These are phyloP conservation scores for Cylindrodendrum hubeiense DNA, from an alignment of 2,329 filamentous ascomycete genomes.

Conservation along the genomic window DNA sequence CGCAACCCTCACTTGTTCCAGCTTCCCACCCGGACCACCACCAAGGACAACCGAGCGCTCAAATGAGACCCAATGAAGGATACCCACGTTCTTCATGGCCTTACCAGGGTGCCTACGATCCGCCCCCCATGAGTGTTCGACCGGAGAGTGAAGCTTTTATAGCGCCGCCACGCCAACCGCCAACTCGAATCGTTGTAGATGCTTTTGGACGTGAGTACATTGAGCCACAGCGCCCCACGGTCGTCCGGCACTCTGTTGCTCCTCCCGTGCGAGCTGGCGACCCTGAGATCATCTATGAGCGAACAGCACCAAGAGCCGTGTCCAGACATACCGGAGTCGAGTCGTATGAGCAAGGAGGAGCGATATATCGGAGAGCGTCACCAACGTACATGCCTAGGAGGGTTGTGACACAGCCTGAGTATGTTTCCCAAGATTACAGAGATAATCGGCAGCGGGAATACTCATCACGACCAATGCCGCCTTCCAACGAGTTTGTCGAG, in stretches of 20 bases:
- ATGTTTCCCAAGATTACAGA: slow-evolving; percentile 63
- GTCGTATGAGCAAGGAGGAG: slow-evolving; percentile 62
- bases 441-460: slow-evolving; percentile 70
- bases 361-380: slow-evolving; percentile 64
- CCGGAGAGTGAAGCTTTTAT: slow-evolving; percentile 65
- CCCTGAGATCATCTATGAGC: slow-evolving; percentile 75
- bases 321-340: slow-evolving; percentile 62
- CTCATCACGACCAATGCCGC: slow-evolving; percentile 61
- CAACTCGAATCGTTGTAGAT: slow-evolving; percentile 82
- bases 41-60: slow-evolving; percentile 47
- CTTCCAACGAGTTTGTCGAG: slow-evolving; percentile 60
- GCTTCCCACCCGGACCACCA: slow-evolving; percentile 48
- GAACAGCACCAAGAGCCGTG: slow-evolving; percentile 64
- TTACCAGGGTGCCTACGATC: slow-evolving; percentile 58
- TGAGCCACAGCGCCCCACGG: slow-evolving; percentile 62
- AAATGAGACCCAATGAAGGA: slow-evolving; percentile 55
- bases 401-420: slow-evolving; percentile 74
- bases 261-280: slow-evolving; percentile 61
- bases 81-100: slow-evolving; percentile 57
- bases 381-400: slow-evolving; percentile 66
- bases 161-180: slow-evolving; percentile 63
- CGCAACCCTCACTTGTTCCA: slow-evolving; percentile 52
- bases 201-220: slow-evolving; percentile 85
- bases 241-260: slow-evolving; percentile 65
- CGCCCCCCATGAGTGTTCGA: slow-evolving; percentile 60